Evolutionary conservation across 2,329 filamentous ascomycete species (phyloP).

Genomic region (Ascochyta pisi): DNA sequence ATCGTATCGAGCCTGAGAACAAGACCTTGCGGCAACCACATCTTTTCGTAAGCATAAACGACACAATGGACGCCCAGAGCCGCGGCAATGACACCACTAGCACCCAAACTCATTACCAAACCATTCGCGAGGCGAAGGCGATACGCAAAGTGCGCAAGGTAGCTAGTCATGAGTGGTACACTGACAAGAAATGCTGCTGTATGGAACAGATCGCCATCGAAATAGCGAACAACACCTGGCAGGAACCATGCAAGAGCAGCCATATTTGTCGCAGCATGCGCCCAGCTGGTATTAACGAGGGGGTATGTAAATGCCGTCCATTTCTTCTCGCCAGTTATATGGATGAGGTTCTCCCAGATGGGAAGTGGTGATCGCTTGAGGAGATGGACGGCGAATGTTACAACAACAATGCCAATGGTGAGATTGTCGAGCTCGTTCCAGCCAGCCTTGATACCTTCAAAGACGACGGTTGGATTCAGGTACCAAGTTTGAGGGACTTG

Average conservation of each 20-base stretch:
- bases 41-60: conserved; percentile 21
- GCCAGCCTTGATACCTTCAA: conserved; percentile 17
- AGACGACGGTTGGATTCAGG: conserved; percentile 17
- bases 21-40: conserved; percentile 16
- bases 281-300: conserved; percentile 14
- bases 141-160: conserved; percentile 15
- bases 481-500: conserved; percentile 20
- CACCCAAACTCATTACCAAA: conserved; percentile 12
- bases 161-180: conserved; percentile 20
- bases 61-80: conserved; percentile 18
- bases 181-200: conserved; percentile 14
- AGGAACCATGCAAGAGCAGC: conserved; percentile 17
- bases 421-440: conserved; percentile 24
- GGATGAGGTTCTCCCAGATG: conserved; percentile 18
- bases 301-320: conserved; percentile 24
- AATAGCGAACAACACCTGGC: conserved; percentile 21
- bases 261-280: conserved; percentile 9
- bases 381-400: conserved; percentile 13
- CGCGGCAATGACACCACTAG: conserved; percentile 12
- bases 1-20: conserved; percentile 18
- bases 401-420: conserved; percentile 20
- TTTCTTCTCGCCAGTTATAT: conserved; percentile 19
- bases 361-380: conserved; percentile 13
- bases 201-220: conserved; percentile 22
- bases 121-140: conserved; percentile 4